Percentiles rank a stretch among this genome's conserved stretches.
These are phyloP conservation scores for Albugo laibachii DNA, from an alignment of 352 stramenopile genomes.

Conservation along the genomic window DNA sequence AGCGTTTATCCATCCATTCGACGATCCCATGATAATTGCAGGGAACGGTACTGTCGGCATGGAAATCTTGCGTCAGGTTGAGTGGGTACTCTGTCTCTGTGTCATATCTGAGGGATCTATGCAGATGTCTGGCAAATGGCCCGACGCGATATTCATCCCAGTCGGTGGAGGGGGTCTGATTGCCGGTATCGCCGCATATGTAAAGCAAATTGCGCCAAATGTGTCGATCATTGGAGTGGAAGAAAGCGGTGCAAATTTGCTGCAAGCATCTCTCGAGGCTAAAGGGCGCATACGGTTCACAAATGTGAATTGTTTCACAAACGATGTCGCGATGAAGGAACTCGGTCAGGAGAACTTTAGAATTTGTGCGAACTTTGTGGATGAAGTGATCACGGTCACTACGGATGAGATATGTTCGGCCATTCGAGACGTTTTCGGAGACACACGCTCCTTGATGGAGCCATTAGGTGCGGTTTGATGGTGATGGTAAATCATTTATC, in stretches of 20 bases:
- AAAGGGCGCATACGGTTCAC: conserved; percentile 78
- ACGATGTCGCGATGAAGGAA: conserved; percentile 89
- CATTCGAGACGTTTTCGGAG: conserved; percentile 87
- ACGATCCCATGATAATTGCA: conserved; percentile 94
- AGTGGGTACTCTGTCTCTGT: background rate
- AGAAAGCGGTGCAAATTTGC: conserved; percentile 85
- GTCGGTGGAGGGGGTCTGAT: conserved; percentile 94
- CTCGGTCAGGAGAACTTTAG: conserved; percentile 92
- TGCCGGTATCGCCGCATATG: conserved; percentile 86
- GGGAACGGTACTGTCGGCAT: conserved; percentile 94
- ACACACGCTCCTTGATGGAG: conserved; percentile 90
- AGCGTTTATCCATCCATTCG: conserved; percentile 94
- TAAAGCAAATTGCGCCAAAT: conserved; percentile 58
- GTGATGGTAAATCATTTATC: background rate
- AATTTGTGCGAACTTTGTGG: conserved; percentile 84
- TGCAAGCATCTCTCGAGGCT: conserved; percentile 78
- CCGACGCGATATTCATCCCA: conserved; percentile 94
- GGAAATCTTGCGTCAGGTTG: conserved; percentile 77
- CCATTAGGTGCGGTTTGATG: conserved; percentile 25
- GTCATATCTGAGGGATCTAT: background rate
- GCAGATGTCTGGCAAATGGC: conserved; percentile 62
- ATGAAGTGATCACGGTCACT: conserved; percentile 92
- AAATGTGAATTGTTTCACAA: conserved; percentile 91
- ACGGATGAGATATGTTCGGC: conserved; percentile 91
- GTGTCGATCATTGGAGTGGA: conserved; percentile 96